Evolutionary conservation across 2,329 filamentous ascomycete species (phyloP).

Genomic region (Podosphaera fusca): DNA sequence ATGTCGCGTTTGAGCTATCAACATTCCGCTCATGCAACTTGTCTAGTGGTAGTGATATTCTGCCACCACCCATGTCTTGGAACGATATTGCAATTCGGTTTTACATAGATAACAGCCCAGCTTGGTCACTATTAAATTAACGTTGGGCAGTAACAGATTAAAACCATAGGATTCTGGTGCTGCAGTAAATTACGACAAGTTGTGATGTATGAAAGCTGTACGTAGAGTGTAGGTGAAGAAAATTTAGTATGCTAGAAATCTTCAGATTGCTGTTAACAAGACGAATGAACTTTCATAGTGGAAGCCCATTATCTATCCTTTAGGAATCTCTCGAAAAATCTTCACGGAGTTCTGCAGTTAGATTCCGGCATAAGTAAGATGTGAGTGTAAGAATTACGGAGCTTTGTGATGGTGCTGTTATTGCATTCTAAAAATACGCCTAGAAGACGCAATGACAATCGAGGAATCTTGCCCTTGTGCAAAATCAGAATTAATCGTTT

Average conservation of each 20-base stretch:
- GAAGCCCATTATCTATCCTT: not conserved
- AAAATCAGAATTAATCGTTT: not conserved
- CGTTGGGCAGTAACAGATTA: not conserved
- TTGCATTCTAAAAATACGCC: no score
- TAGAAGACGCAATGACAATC: no score
- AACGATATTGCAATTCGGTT: not conserved
- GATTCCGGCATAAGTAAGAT: no score
- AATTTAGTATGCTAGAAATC: no score
- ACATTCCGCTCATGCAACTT: slow-evolving; percentile 15
- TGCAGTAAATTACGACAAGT: not conserved
- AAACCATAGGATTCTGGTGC: not conserved
- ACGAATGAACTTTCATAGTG: not conserved
- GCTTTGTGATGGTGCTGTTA: no score
- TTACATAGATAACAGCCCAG: not conserved
- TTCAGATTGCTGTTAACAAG: no score
- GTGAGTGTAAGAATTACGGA: no score
- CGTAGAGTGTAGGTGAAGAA: no score
- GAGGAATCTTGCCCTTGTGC: no score
- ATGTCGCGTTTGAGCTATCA: slow-evolving; percentile 15
- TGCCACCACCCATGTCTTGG: not conserved
- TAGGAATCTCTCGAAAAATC: not conserved
- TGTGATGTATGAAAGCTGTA: not conserved
- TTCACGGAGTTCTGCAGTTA: no score
- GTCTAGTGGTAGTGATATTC: slow-evolving; percentile 7
- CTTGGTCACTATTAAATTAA: not conserved